phyloP scores from a whole-genome alignment of 495 filamentous ascomycete species.

The Parmelia sp. region DNA sequence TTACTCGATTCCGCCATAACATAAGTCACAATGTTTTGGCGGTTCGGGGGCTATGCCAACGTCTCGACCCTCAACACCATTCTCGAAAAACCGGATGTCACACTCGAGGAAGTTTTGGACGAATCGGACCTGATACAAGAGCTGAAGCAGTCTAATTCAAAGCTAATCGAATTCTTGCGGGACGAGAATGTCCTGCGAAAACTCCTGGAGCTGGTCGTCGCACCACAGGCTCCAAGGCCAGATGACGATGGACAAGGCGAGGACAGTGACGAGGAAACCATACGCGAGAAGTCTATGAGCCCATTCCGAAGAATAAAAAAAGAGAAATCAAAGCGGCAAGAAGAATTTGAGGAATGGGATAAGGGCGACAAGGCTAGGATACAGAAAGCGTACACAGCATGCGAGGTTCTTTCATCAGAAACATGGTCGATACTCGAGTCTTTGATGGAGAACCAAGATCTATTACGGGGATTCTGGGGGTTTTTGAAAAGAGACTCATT shows the following conservation, averaged over 20 bases:
- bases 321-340: constrained; percentile 38
- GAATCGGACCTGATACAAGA: constrained; percentile 95
- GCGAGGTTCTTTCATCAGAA: constrained; percentile 91
- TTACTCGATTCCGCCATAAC: constrained; percentile 38
- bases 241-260: constrained; percentile 58
- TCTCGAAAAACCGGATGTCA: constrained; percentile 90
- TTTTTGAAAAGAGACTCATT: constrained; percentile 75
- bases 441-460: constrained; percentile 72
- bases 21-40: constrained; percentile 83
- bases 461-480: constrained; percentile 80
- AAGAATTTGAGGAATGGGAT: constrained; percentile 55
- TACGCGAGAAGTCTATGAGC: constrained; percentile 27
- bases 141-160: constrained; percentile 94
- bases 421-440: constrained; percentile 94
- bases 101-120: constrained; percentile 90
- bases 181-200: constrained; percentile 80
- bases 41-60: constrained; percentile 96
- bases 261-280: constrained; percentile 42
- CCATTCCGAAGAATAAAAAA: constrained; percentile 32
- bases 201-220: constrained; percentile 85
- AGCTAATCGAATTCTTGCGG: constrained; percentile 92
- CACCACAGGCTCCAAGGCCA: constrained; percentile 59
- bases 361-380: constrained; percentile 78
- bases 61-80: constrained; percentile 93
- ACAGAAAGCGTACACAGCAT: constrained; percentile 85